Percentiles rank a stretch among this genome's conserved stretches.
Evolutionary conservation across 768 basidiomycete species (phyloP).

Genomic region (Lactarius sanguifluus): DNA sequence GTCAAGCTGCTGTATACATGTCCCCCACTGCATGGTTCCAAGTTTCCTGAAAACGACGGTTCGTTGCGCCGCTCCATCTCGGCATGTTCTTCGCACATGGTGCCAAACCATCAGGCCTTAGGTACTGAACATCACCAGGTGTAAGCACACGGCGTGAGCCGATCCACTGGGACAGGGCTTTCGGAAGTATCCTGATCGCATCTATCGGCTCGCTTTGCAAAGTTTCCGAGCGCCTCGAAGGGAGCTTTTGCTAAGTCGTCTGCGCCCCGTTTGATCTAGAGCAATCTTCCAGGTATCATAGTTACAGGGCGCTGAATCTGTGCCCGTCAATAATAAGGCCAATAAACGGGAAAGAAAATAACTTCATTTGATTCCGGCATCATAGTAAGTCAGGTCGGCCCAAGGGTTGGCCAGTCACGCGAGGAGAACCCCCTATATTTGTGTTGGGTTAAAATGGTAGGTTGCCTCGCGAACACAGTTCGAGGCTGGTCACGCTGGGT

Average conservation of each 20-base stretch:
- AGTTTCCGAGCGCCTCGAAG: slow-evolving; percentile 26
- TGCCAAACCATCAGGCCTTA: slow-evolving; percentile 1
- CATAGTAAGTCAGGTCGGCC: neutral
- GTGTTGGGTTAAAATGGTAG: slow-evolving; percentile 1
- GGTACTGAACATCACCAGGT: slow-evolving; percentile 9
- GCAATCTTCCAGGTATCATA: slow-evolving; percentile 22
- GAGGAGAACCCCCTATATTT: slow-evolving; percentile 5
- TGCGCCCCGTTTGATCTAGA: slow-evolving; percentile 13
- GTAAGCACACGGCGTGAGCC: slow-evolving; percentile 7
- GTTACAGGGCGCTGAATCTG: slow-evolving; percentile 21
- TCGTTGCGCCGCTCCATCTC: slow-evolving; percentile 18
- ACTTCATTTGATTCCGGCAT: slow-evolving; percentile 4
- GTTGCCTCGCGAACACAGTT: slow-evolving; percentile 4
- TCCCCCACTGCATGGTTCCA: slow-evolving; percentile 9
- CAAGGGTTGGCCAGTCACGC: neutral
- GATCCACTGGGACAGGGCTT: slow-evolving; percentile 3
- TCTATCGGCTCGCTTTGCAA: slow-evolving; percentile 3
- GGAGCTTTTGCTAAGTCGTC: slow-evolving; percentile 17
- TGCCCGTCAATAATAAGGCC: slow-evolving; percentile 5
- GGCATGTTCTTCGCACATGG: slow-evolving; percentile 9
- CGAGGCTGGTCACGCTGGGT: slow-evolving; percentile 21
- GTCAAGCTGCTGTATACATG: slow-evolving; percentile 8
- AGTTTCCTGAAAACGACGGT: slow-evolving; percentile 17
- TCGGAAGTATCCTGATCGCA: slow-evolving; percentile 7
- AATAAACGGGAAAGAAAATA: slow-evolving; percentile 5